These are phyloP conservation scores for Gracilaria domingensis DNA, from an alignment of 23 red algal genomes.

Conservation along the genomic window DNA sequence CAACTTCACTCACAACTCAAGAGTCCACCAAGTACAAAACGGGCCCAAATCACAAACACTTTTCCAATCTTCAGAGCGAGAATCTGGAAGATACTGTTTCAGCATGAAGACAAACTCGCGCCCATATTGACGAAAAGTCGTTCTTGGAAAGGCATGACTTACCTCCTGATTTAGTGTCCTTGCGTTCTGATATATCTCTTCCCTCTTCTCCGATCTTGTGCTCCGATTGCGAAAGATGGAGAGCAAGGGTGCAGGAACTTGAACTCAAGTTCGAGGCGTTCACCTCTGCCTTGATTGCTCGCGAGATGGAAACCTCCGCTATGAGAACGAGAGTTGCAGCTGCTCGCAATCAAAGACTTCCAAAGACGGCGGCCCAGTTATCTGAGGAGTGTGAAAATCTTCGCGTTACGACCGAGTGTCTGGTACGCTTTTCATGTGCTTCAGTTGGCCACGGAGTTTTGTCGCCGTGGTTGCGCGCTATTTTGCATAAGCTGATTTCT, in stretches of 20 bases:
- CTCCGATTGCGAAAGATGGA: slow-evolving; percentile 50
- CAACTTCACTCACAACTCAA: not conserved
- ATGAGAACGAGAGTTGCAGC: slow-evolving; percentile 1
- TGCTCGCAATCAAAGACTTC: not conserved
- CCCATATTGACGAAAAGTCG: not conserved
- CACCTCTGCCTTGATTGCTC: slow-evolving; percentile 10
- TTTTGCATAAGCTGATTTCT: not conserved
- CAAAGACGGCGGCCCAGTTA: slow-evolving; percentile 25
- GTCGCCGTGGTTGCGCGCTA: too few species aligned
- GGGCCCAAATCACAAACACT: not conserved
- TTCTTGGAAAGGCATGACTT: slow-evolving; percentile 31
- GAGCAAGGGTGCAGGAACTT: slow-evolving; percentile 43
- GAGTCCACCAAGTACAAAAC: not conserved
- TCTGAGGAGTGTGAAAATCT: slow-evolving; percentile 54
- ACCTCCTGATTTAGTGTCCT: slow-evolving; percentile 27
- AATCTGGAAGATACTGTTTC: slow-evolving; percentile 49
- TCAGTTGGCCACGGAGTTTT: too few species aligned
- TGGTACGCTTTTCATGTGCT: slow-evolving; percentile 52
- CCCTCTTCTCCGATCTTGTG: not conserved
- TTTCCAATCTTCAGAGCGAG: not conserved
- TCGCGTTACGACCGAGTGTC: slow-evolving; percentile 49
- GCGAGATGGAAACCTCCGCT: slow-evolving; percentile 41
- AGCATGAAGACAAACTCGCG: not conserved
- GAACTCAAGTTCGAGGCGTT: slow-evolving; percentile 49
- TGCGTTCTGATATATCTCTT: slow-evolving; percentile 6